phyloP scores from a whole-genome alignment of 768 basidiomycete species.

The Mycena rebaudengoi region DNA sequence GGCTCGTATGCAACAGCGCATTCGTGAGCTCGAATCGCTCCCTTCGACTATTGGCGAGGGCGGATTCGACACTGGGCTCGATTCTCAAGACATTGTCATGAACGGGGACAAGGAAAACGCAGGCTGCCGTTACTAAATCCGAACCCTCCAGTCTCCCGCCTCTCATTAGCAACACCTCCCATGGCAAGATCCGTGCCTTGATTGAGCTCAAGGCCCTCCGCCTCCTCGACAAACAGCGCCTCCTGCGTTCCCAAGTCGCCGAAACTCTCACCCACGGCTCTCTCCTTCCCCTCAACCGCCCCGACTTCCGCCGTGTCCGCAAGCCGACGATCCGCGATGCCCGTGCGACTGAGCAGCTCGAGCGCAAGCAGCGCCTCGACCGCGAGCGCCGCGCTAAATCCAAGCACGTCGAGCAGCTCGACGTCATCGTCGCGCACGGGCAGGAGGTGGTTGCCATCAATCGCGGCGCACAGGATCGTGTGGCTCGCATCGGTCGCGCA shows the following conservation, averaged over 20 bases:
- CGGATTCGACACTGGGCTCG: constrained; percentile 59
- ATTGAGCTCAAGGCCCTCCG: constrained; percentile 94
- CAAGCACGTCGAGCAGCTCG: constrained; percentile 95
- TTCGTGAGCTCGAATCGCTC: constrained; percentile 83
- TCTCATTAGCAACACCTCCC: constrained; percentile 69
- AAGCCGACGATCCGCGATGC: constrained; percentile 91
- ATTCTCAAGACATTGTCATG: constrained; percentile 47
- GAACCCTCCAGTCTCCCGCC: constrained; percentile 47
- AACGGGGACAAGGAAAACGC: constrained; percentile 55
- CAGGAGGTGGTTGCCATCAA: constrained; percentile 75
- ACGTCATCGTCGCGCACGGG: constrained; percentile 86
- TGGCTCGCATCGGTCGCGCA: constrained; percentile 79
- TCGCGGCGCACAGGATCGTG: constrained; percentile 67
- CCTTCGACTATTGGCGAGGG: constrained; percentile 85
- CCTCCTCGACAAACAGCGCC: constrained; percentile 91
- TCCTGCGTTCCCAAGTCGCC: constrained; percentile 84
- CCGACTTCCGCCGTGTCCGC: constrained; percentile 87
- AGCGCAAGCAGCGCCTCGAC: constrained; percentile 90
- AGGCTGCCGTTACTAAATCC: constrained; percentile 24
- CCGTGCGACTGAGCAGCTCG: constrained; percentile 86
- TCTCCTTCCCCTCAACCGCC: constrained; percentile 88
- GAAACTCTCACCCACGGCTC: constrained; percentile 89
- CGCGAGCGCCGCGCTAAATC: constrained; percentile 95
- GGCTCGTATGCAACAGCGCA: constrained; percentile 86
- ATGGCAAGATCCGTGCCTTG: constrained; percentile 86